These are phyloP conservation scores for Silene uniflora DNA, from an alignment of 148 eudicot genomes.

Conservation along the genomic window DNA sequence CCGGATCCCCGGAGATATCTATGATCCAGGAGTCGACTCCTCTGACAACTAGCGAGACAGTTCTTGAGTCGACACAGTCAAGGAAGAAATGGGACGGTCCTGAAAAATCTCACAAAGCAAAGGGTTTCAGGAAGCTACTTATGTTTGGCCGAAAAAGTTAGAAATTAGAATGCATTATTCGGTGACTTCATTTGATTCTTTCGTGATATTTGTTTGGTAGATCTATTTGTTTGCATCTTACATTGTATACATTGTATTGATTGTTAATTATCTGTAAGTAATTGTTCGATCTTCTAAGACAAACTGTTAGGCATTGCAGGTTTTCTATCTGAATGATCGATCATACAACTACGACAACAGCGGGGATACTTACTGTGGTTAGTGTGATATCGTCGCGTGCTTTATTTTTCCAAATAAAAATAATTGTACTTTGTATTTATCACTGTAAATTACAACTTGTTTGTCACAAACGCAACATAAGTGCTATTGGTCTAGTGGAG, in stretches of 20 bases:
- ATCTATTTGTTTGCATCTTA: constrained; percentile 13
- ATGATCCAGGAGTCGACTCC: constrained; percentile 50
- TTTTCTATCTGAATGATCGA: background rate
- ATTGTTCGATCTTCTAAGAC: constrained; percentile 18
- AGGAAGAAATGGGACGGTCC: constrained; percentile 64
- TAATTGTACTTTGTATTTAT: too few species aligned
- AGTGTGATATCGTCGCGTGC: too few species aligned
- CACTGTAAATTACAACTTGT: too few species aligned
- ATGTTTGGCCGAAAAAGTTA: constrained; percentile 59
- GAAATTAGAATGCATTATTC: constrained; percentile 8
- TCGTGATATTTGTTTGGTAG: constrained; percentile 10
- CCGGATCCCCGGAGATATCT: constrained; percentile 36
- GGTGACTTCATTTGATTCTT: constrained; percentile 23
- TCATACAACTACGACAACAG: too few species aligned
- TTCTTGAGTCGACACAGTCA: constrained; percentile 31
- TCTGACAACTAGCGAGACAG: constrained; percentile 30
- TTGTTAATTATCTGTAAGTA: constrained; percentile 16
- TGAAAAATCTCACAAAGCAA: constrained; percentile 52
- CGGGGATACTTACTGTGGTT: too few species aligned
- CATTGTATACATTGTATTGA: constrained; percentile 14
- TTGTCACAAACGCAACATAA: too few species aligned
- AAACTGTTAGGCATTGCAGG: background rate
- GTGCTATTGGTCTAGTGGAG: too few species aligned
- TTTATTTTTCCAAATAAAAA: too few species aligned
- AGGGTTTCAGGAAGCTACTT: constrained; percentile 73